Evolutionary conservation across 2,329 filamentous ascomycete genomes (phyloP), one percentile per base, ranked within the genome.

Genomic region (Alternaria hordeiaustralica): DNA sequence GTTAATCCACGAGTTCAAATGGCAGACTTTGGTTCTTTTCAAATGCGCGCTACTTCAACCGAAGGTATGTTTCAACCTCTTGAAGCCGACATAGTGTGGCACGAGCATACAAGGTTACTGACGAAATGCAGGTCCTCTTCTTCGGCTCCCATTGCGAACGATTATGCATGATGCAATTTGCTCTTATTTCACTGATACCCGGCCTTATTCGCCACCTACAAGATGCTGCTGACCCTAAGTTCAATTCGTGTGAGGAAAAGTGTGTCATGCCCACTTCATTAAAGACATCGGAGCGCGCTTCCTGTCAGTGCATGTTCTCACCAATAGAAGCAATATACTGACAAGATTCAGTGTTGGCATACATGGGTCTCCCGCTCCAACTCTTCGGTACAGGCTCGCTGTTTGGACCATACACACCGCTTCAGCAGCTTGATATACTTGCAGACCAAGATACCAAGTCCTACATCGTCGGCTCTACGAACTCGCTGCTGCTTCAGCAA

Each of bases 121-220:
- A 77, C 65, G 15, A 25, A 13, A 1, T 26, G 0, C 71, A 97
- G 94, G 98, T 98, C 92, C 89, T 99, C 58, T 98, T 99, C 83
- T 99, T 98, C 75, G 94, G 96, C 66, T 94, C 95, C n/a, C 90
- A 94, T 72, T 98, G 96, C 80, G 96, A 99, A 81, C 88, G 92
- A 68, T 84, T 99, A 71, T 99, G 96, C 87, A 97, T 98, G 92
- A 94, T 97, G 82, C 96, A 99, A 80, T 99, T 98, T 83, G 96
- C 95, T 46, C 87, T 99, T 49, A 91, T 99, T 71, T 97, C 95
- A 57, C 85, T 99, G 75, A 96, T 99, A 83, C 96, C 96, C 50
- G 94, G 94, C 63, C 88, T 99, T 61, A 90, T 98, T 75, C 89
- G 93, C 74, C 93, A 92, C 73, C 87, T 99, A n/a, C 90, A 96